Base-by-base conservation (phyloP, 169 alveolate genomes). In the Theileria equi region DNA sequence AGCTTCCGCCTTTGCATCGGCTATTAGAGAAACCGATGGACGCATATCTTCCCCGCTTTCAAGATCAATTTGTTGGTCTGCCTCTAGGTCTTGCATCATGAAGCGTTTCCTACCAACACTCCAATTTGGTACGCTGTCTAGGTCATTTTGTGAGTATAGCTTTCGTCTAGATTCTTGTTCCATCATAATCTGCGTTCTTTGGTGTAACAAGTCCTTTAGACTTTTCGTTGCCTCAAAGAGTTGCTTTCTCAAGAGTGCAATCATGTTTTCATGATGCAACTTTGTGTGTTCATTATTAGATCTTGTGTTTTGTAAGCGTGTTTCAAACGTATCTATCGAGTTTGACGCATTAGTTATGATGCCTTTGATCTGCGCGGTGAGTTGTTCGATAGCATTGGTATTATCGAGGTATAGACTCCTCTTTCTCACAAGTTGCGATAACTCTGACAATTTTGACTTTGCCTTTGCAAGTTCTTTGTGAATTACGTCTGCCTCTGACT, bases 111-210 rank as follows among this genome's bases (percentile, higher is more conserved):
- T n/a, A 11, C 78, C 67, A 5, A 31, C 11, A 1, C 62, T 19
- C 29, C 68, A 1, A 19, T 40, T 32, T 26, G 8, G 41, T 35
- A 21, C 34, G 44, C 29, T 64, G 23, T 63, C 58, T 43, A 52
- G 31, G 57, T 77, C 80, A n/a, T 38, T 77, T 28, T 52, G 68
- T 41, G 86, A 65, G 58, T 85, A 85, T 81, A 85, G 73, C 50
- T 80, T 73, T 17, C 91, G 68, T 26, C 91, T 63, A 28, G 59
- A 53, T 44, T 80, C 89, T 63, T 85, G 91, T 31, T 85, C 79
- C 43, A 69, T 77, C 88, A 85, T 85, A 21, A 76, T 78, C 68
- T 85, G 70, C 10, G 89, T 81, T 48, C 91, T 48, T 53, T 80
- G 87, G 29, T 85, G 84, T 6, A 85, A 41, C 10, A 74, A 69